Evolutionary conservation across 2,329 filamentous ascomycete genomes (phyloP).

Genomic region (Sphaerulina musiva): DNA sequence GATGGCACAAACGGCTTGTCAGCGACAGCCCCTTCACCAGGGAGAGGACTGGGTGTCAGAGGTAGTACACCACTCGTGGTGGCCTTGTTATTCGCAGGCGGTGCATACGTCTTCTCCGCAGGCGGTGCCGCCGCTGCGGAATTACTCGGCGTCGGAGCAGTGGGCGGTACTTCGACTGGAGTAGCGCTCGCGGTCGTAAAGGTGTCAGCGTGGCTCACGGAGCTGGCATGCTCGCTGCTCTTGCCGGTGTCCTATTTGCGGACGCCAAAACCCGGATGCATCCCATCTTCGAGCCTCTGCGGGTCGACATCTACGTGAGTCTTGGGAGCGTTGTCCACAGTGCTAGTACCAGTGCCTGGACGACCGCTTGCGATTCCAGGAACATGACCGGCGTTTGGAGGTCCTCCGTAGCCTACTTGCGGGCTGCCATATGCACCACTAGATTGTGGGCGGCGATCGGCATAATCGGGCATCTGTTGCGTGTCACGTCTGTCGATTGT

Average conservation of each 20-base stretch:
- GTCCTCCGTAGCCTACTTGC: not conserved
- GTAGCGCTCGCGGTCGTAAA: not conserved
- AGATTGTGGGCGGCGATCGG: slow-evolving; percentile 1
- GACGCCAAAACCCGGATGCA: slow-evolving; percentile 9
- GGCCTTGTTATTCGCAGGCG: not conserved
- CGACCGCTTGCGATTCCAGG: not conserved
- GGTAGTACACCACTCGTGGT: not conserved
- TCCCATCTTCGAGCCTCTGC: slow-evolving; percentile 2
- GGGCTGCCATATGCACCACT: not conserved
- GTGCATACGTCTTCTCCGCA: not conserved
- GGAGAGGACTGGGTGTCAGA: not conserved
- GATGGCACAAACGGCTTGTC: not conserved
- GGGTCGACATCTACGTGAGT: slow-evolving; percentile 1
- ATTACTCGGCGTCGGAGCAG: not conserved
- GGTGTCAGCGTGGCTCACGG: not conserved
- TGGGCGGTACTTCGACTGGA: not conserved
- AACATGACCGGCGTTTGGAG: not conserved
- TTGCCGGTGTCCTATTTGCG: slow-evolving; percentile 9
- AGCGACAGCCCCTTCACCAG: not conserved
- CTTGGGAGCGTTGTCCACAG: not conserved
- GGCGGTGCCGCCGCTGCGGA: too few relatives aligned
- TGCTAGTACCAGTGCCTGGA: not conserved
- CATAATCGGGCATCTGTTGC: slow-evolving; percentile 6
- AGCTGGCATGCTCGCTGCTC: slow-evolving; percentile 4
- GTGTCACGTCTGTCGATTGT: not conserved